Evolutionary conservation across 164 flowering plant species (phyloP), one percentile per base, ranked within the genome.

Genomic region (Aristolochia californica): DNA sequence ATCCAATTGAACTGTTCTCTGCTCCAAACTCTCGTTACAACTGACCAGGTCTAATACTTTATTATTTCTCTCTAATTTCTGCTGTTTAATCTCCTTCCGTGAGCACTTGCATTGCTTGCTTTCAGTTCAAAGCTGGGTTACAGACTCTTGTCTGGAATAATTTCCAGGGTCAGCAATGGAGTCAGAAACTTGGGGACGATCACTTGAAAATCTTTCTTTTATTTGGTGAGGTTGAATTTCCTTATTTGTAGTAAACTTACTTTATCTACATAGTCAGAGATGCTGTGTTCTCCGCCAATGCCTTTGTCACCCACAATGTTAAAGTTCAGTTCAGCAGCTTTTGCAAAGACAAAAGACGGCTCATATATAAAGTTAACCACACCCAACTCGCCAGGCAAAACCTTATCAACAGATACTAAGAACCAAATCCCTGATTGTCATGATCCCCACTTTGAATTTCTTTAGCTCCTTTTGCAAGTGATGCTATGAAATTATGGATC

Each of bases 251-350:
- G 84, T 58, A 84, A 76, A 21, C 83, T 90, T 66, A 85, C 83
- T 68, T 93, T 89, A 74, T 87, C 99, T 60, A 87, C 76, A 66
- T 89, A 87, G 71, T 83, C 95, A 60, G 87, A 75, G 67, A 66
- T 74, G 65, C 43, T 77, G 25, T 59, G 68, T 74, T 85, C 96
- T 53, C 69, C 74, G 62, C 74, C 87, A 61, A 48, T 56, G 48
- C 68, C 73, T 66, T 78, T 82, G 47, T 69, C 75, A 8, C 83
- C 82, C 58, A 79, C 67, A 45, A 81, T 49, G 66, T 61, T 75
- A 56, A 83, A 79, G 63, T 61, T 75, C 43, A 84, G 73, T 45
- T 77, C 80, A 66, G 84, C 68, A 16, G 78, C 86, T 65, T 77
- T 68, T 9, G 69, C 65, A 57, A 94, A 64, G 51, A 90, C 80